phyloP scores from a whole-genome alignment of 768 basidiomycete species.

The Boletus vermiculosoides region DNA sequence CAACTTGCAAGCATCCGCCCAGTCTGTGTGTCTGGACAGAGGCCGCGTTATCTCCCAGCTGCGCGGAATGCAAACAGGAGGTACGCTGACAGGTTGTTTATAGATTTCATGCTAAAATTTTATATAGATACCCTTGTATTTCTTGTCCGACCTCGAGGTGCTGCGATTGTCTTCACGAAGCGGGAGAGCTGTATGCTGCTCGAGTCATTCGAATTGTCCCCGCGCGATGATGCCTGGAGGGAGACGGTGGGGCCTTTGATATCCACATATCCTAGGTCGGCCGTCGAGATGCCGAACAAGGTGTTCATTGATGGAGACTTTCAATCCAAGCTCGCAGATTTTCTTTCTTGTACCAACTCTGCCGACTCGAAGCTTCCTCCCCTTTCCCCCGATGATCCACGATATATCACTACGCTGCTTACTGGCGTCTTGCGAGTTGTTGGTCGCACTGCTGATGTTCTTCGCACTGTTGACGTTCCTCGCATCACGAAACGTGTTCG shows the following conservation, averaged over 20 bases:
- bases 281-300: constrained; percentile 10
- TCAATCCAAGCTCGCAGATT: constrained; percentile 11
- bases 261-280: constrained; percentile 27
- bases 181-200: constrained; percentile 12
- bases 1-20: too few species aligned
- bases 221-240: constrained; percentile 29
- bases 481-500: constrained; percentile 26
- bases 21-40: neutral
- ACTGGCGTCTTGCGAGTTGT: neutral
- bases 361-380: neutral
- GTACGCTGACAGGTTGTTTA: neutral
- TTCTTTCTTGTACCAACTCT: neutral
- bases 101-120: neutral
- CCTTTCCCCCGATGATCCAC: neutral
- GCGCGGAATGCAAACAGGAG: too few species aligned
- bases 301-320: constrained; percentile 14
- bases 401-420: neutral
- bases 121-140: constrained; percentile 38
- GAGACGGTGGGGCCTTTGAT: constrained; percentile 22
- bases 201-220: constrained; percentile 26
- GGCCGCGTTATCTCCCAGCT: too few species aligned
- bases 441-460: constrained; percentile 1
- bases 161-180: constrained; percentile 39
- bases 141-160: constrained; percentile 42
- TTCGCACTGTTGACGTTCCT: constrained; percentile 2